phyloP scores from a whole-genome alignment of 495 filamentous ascomycete species.

The Aspergillus saccharolyticus region DNA sequence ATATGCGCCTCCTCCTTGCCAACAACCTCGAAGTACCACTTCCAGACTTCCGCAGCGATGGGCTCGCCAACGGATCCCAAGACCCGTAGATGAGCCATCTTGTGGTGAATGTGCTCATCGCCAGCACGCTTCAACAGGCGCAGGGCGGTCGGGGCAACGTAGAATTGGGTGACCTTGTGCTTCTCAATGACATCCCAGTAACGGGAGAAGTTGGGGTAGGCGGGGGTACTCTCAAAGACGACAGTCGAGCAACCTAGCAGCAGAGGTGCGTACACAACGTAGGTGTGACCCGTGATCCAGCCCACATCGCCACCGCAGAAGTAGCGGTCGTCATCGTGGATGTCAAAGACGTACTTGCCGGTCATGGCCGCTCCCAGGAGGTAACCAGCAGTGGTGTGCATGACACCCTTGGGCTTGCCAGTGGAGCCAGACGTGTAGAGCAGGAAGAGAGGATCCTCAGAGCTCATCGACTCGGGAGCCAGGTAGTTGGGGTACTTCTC shows the following conservation, averaged over 20 bases:
- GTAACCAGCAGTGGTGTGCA: conserved; percentile 97
- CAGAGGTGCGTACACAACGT: conserved; percentile 94
- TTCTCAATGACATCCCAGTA: conserved; percentile 99
- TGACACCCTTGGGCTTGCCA: conserved; percentile 96
- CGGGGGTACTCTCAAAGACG: conserved; percentile 98
- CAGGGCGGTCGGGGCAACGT: conserved; percentile 93
- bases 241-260: conserved; percentile 90
- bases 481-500: conserved; percentile 92
- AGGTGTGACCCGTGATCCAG: conserved; percentile 99
- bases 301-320: conserved; percentile 98
- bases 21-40: conserved; percentile 97
- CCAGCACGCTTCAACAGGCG: conserved; percentile 91
- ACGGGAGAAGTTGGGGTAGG: conserved; percentile 94
- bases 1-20: conserved; percentile 91
- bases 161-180: conserved; percentile 95
- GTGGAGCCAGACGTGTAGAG: conserved; percentile 98
- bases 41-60: conserved; percentile 98
- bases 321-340: conserved; percentile 87
- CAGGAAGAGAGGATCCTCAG: conserved; percentile 95
- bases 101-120: conserved; percentile 78
- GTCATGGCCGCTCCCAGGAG: conserved; percentile 87
- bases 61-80: conserved; percentile 97
- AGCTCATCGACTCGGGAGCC: conserved; percentile 77
- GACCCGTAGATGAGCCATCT: conserved; percentile 85
- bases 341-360: conserved; percentile 98